Conservation (phyloP, 495 filamentous ascomycete genomes). For the Penicillium odoratum region DNA sequence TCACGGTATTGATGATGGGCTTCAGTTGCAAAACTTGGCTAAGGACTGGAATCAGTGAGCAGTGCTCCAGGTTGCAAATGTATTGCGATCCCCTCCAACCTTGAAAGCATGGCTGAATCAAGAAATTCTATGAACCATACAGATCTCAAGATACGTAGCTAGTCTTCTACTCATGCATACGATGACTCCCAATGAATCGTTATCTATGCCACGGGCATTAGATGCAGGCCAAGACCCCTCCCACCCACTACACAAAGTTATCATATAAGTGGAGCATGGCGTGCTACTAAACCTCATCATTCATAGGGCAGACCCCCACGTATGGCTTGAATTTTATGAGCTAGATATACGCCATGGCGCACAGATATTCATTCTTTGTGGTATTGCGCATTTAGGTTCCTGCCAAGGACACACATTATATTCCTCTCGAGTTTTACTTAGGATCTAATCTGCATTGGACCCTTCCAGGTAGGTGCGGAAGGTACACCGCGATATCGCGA, state of each 20-base stretch:
- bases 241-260: constrained; percentile 1
- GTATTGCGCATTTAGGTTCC: neutral
- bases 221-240: neutral
- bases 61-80: too few species aligned
- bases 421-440: neutral
- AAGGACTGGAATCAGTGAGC: too few species aligned
- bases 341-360: neutral
- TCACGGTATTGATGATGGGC: too few species aligned
- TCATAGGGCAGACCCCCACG: neutral
- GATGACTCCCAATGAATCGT: neutral
- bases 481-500: constrained; percentile 17
- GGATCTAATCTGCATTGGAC: neutral
- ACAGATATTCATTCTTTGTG: neutral
- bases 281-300: constrained; percentile 11
- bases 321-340: neutral
- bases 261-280: constrained; percentile 20
- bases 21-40: too few species aligned
- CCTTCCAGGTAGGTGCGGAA: neutral
- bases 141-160: too few species aligned
- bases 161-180: too few species aligned
- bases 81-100: too few species aligned
- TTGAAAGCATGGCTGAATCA: too few species aligned
- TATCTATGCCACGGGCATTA: neutral
- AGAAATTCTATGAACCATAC: too few species aligned
- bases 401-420: neutral